These are phyloP conservation scores for Penicillium sp. DNA, from an alignment of 2,329 filamentous ascomycete genomes.

Conservation along the genomic window DNA sequence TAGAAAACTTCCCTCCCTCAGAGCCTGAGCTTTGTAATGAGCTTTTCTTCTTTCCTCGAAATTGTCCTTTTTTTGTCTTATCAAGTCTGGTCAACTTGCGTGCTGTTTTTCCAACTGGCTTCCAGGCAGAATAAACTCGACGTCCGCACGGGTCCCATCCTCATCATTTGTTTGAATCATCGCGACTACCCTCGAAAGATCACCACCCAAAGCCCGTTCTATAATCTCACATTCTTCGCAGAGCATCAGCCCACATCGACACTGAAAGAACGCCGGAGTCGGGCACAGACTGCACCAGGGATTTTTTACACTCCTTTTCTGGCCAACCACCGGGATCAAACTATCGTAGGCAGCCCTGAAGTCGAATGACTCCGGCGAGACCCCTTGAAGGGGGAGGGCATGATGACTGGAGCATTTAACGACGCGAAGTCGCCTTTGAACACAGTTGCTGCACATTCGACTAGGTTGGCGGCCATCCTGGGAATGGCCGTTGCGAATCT, in stretches of 20 bases:
- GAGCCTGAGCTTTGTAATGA: too few species aligned
- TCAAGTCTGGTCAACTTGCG: neutral
- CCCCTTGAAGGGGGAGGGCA: constrained; percentile 31
- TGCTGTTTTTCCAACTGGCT: constrained; percentile 24
- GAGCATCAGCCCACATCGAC: constrained; percentile 39
- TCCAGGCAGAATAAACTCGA: constrained; percentile 29
- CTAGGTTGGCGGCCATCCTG: constrained; percentile 37
- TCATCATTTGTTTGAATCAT: constrained; percentile 20
- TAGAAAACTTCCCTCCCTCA: too few species aligned
- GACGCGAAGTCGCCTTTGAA: constrained; percentile 39
- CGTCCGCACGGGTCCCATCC: constrained; percentile 32
- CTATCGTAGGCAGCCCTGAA: constrained; percentile 32
- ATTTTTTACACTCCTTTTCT: constrained; percentile 22
- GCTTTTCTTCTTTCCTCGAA: neutral
- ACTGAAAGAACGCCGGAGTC: constrained; percentile 43
- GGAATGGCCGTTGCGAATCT: constrained; percentile 45
- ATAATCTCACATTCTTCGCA: constrained; percentile 33
- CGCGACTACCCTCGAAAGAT: constrained; percentile 27
- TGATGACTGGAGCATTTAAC: constrained; percentile 40
- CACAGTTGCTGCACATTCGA: constrained; percentile 46
- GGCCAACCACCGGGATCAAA: constrained; percentile 24
- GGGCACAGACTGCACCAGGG: constrained; percentile 50
- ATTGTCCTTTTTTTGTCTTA: neutral
- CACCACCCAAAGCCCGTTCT: constrained; percentile 22
- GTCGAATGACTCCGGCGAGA: constrained; percentile 25